phyloP scores from a whole-genome alignment of 495 filamentous ascomycete species.

The Tuber microsphaerosporum region DNA sequence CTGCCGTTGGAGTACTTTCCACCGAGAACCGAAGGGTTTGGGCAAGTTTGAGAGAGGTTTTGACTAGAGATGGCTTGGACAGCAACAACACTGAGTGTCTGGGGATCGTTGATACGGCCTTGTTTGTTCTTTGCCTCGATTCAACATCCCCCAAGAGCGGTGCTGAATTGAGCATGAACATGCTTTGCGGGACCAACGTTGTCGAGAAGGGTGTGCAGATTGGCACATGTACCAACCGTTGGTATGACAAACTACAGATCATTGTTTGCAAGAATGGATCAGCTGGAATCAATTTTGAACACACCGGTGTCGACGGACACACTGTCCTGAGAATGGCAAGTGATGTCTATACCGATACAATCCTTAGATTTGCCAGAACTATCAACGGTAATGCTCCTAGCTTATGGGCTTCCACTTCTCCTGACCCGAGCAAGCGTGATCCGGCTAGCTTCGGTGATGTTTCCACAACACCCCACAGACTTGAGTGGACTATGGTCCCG shows the following conservation, averaged over 20 bases:
- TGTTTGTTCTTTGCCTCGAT: conserved; percentile 88
- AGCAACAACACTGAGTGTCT: conserved; percentile 95
- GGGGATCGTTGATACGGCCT: conserved; percentile 84
- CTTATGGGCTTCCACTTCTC: conserved; percentile 82
- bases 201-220: conserved; percentile 90
- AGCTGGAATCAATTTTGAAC: conserved; percentile 97
- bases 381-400: conserved; percentile 93
- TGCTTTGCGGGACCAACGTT: conserved; percentile 92
- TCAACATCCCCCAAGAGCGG: conserved; percentile 74
- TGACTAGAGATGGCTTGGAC: conserved; percentile 67
- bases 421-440: conserved; percentile 89
- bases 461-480: conserved; percentile 85
- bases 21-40: conserved; percentile 95
- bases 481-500: conserved; percentile 96
- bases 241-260: conserved; percentile 99
- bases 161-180: conserved; percentile 84
- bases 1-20: conserved; percentile 83
- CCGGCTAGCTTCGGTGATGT: conserved; percentile 91
- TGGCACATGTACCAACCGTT: conserved; percentile 94
- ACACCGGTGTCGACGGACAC: conserved; percentile 96
- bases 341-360: conserved; percentile 96
- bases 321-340: conserved; percentile 93
- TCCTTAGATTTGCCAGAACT: conserved; percentile 86
- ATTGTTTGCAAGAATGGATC: conserved; percentile 98
- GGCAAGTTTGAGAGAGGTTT: conserved; percentile 82